phyloP scores from a whole-genome alignment of 169 alveolate genomes.

The Plasmodium inui region DNA sequence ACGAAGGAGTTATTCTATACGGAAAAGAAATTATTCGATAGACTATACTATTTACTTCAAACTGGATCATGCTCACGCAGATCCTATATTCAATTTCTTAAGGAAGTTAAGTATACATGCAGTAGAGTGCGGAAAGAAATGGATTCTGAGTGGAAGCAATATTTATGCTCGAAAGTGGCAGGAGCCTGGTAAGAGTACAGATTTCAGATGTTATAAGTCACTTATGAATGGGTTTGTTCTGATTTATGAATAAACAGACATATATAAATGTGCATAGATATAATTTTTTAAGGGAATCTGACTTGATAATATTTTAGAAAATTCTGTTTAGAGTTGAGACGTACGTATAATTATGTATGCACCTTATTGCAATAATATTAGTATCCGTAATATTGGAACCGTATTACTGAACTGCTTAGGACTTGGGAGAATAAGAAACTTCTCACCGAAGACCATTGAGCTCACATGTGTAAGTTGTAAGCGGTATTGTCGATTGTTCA shows the following conservation, averaged over 20 bases:
- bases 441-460: background rate
- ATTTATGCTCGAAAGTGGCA: background rate
- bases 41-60: background rate
- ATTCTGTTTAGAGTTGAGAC: background rate
- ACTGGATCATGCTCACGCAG: constrained; percentile 11
- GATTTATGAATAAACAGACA: background rate
- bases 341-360: background rate
- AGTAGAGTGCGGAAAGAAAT: background rate
- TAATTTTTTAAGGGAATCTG: background rate
- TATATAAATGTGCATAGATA: too few relatives aligned
- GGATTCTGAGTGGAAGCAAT: background rate
- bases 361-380: background rate
- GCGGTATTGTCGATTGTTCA: background rate
- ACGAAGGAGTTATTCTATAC: background rate
- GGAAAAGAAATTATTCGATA: constrained; percentile 1
- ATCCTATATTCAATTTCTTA: background rate
- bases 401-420: background rate
- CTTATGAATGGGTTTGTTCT: too few relatives aligned
- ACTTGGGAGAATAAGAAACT: background rate
- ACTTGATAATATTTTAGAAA: too few relatives aligned
- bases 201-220: background rate
- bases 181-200: background rate
- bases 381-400: background rate
- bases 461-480: background rate
- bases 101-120: constrained; percentile 10